A percentile compares a stretch with the other conserved stretches of the same genome.
These are phyloP conservation scores for Pneumocystis sp. DNA, from an alignment of 1,139 yeast species.

Conservation along the genomic window DNA sequence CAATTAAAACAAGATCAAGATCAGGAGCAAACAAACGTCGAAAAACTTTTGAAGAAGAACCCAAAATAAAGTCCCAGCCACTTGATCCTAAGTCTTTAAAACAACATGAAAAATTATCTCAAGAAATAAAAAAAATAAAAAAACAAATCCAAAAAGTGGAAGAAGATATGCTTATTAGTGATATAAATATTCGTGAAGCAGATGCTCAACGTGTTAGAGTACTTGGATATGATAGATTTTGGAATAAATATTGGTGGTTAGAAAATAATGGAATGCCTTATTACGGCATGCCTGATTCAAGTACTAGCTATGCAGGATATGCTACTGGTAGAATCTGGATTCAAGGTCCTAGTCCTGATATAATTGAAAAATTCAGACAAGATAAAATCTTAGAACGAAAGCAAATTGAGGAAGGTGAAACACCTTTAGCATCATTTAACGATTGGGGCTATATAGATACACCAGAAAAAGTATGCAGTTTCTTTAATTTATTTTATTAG, in stretches of 20 bases:
- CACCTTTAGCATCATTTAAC: constrained; percentile 33
- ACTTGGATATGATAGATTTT: constrained; percentile 71
- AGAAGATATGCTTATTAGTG: constrained; percentile 30
- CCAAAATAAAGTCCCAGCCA: neutral
- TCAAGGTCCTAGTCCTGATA: constrained; percentile 75
- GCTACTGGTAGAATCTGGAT: constrained; percentile 84
- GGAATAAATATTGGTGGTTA: constrained; percentile 90
- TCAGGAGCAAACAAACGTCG: constrained; percentile 15
- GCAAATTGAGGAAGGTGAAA: constrained; percentile 42
- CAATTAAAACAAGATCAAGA: constrained; percentile 14
- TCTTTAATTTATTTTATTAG: neutral
- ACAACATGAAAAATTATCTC: constrained; percentile 4
- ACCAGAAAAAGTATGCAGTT: constrained; percentile 34
- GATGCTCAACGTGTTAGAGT: constrained; percentile 67
- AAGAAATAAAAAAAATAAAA: constrained; percentile 13
- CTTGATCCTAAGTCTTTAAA: neutral
- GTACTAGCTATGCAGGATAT: constrained; percentile 37
- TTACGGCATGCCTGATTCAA: constrained; percentile 21
- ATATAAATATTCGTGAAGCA: constrained; percentile 24
- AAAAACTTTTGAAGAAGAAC: constrained; percentile 12
- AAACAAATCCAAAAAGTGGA: constrained; percentile 37
- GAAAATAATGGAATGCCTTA: constrained; percentile 61
- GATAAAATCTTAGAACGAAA: constrained; percentile 38
- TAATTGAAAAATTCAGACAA: constrained; percentile 32
- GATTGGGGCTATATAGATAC: constrained; percentile 64